These are phyloP conservation scores for Vigna mungo DNA, from an alignment of 306 rosid species.

Conservation along the genomic window DNA sequence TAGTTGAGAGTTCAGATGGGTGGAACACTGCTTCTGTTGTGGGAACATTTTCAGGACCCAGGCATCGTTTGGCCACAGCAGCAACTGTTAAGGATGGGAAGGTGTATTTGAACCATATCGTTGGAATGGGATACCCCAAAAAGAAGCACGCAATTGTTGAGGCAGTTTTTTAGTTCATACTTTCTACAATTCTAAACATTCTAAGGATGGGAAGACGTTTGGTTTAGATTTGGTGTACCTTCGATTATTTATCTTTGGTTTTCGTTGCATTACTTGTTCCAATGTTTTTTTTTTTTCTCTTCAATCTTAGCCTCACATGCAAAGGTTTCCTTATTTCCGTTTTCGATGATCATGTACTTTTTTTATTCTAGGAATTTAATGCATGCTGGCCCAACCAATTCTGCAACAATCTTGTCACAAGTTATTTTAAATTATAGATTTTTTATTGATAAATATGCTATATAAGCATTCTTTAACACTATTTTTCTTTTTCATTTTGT, in stretches of 20 bases:
- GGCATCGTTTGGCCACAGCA: constrained; percentile 80
- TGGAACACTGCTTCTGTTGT: constrained; percentile 81
- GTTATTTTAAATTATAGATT: too few species aligned
- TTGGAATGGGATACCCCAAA: constrained; percentile 87
- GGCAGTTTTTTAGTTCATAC: constrained; percentile 62
- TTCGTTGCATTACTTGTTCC: background rate
- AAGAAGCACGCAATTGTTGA: constrained; percentile 85
- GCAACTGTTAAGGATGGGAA: constrained; percentile 89
- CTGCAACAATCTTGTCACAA: too few species aligned
- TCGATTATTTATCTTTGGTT: background rate
- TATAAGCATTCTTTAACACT: too few species aligned
- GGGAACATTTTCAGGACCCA: constrained; percentile 67
- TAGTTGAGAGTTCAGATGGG: constrained; percentile 88
- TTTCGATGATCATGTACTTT: too few species aligned
- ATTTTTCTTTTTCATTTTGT: too few species aligned
- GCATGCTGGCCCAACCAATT: too few species aligned
- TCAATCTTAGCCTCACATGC: background rate
- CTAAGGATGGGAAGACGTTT: background rate
- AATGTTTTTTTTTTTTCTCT: background rate
- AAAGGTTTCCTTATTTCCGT: too few species aligned
- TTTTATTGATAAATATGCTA: too few species aligned
- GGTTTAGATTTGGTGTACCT: constrained; percentile 21
- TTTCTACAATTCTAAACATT: background rate
- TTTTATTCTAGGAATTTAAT: too few species aligned
- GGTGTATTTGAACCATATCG: constrained; percentile 73